Evolutionary conservation across 2,329 filamentous ascomycete species (phyloP).

Genomic region (Penicillium sp.): DNA sequence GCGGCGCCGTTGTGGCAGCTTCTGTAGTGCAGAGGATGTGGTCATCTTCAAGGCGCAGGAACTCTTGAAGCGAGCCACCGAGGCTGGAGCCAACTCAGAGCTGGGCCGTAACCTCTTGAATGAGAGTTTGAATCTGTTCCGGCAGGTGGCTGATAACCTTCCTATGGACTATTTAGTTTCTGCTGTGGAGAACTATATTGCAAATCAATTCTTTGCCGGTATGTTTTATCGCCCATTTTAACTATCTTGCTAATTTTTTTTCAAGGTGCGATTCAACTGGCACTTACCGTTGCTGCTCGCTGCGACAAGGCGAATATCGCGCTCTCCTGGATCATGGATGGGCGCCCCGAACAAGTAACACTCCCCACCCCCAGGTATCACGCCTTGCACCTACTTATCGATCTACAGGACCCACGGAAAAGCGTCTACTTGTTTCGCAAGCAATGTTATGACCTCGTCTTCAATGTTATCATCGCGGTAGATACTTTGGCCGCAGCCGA

Average conservation of each 20-base stretch:
- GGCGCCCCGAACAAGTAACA: conserved; percentile 60
- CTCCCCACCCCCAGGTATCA: neutral
- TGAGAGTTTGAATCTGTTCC: conserved; percentile 84
- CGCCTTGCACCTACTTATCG: conserved; percentile 14
- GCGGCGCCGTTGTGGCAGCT: conserved; percentile 86
- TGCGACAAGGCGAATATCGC: conserved; percentile 85
- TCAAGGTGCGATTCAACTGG: conserved; percentile 80
- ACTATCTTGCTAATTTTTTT: conserved; percentile 2
- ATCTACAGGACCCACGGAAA: conserved; percentile 61
- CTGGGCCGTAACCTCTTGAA: conserved; percentile 76
- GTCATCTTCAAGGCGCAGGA: conserved; percentile 98
- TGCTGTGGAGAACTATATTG: conserved; percentile 75
- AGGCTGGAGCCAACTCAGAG: conserved; percentile 73
- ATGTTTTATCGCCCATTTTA: conserved; percentile 23
- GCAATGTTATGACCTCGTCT: conserved; percentile 82
- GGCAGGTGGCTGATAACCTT: conserved; percentile 81
- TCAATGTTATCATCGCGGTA: conserved; percentile 73
- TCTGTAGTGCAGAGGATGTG: conserved; percentile 96
- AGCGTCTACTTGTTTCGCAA: conserved; percentile 69
- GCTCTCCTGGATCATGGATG: conserved; percentile 82
- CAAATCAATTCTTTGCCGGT: conserved; percentile 83
- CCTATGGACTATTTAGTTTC: conserved; percentile 75
- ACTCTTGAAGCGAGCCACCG: conserved; percentile 82
- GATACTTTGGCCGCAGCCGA: conserved; percentile 69
- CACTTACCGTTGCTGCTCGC: conserved; percentile 77